Evolutionary conservation across 257 asterid genomes (phyloP), one percentile per base, ranked within the genome.

Genomic region (Cynanchum wilfordii): DNA sequence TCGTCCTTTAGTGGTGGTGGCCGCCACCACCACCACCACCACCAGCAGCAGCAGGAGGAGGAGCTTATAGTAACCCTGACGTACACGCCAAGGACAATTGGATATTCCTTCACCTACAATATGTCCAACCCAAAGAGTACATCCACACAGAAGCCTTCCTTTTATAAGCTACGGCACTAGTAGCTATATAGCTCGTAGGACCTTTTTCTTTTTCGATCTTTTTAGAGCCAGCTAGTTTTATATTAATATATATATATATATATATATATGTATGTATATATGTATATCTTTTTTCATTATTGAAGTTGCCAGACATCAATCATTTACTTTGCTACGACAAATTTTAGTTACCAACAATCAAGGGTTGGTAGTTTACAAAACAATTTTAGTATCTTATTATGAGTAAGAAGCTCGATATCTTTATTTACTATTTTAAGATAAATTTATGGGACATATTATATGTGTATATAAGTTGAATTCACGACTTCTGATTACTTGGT

Each of bases 71-170:
- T 11, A 42, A 42, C 73, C 70, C 79, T 83, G 66, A 79, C 89
- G 87, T 82, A 82, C 84, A 81, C 87, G 89, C 84, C 59, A 81
- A 74, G 86, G 88, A 84, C 86, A 77, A 78, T 74, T 44, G 59
- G 74, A 81, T 81, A 78, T 82, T 73, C 81, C 69, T 68, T 73
- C 69, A 74, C 79, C 82, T 25, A 47, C 51, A 24, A 52, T 1
- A 68, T 68, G 78, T 30, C 67, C 45, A 62, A 62, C 67, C 67
- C 67, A 19, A 52, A 57, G 45, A 10, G 24, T 68, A 59, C 66
- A 17, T 68, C 20, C 44, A 27, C 7, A 25, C 38, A 33, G 6
- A 45, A 13, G 42, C 13, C 56, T 19, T 12, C 29, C 47, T 42
- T 10, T 42, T 42, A 10, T 7, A 42, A 42, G 8, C 10, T 42